Base-by-base conservation (phyloP, 768 basidiomycete genomes). In the Hericium rajendrae region DNA sequence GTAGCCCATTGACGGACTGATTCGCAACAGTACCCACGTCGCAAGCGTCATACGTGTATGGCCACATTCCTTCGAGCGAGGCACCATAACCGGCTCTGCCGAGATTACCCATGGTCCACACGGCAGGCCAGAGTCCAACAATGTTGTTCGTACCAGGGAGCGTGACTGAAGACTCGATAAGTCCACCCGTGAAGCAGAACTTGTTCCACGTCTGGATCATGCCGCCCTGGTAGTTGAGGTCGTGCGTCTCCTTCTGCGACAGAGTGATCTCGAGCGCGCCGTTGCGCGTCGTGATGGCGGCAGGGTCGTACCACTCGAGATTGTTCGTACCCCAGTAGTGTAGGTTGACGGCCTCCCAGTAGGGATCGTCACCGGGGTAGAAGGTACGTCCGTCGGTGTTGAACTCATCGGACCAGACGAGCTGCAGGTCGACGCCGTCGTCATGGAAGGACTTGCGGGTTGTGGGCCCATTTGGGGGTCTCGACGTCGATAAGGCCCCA, bases 341-440 rank as follows among this genome's bases (percentile, higher is more conserved):
- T 38, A 77, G 65, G 63, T 77, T 70, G 26, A 72, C 72, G 13
- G 76, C 76, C 61, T 78, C 77, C 74, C 76, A 78, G 62, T 75
- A 82, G 0, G 81, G 80, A 62, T 82, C 80, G 61, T 81, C 78
- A 41, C 90, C 91, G 52, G 85, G 85, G 68, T 87, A 91, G 68
- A 94, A 94, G 0, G 86, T 79, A 38, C 94, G 82, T 11, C 87
- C 85, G 2, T 86, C 83, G 8, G 71, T 73, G 56, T 95, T 84
- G 71, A 95, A 95, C 69, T 95, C 94, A 68, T 95, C 93, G 52
- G 87, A 89, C 67, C 91, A 94, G 4, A 92, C 82, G 13, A 95
- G 76, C 58, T 85, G 82, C 72, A 86, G 65, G 63, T 78, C 53
- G 57, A 78, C 81, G 49, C 73, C 70, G 4, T 86, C 84, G 61